Evolutionary conservation across 306 rosid genomes (phyloP).

Genomic region (Acacia crassicarpa): DNA sequence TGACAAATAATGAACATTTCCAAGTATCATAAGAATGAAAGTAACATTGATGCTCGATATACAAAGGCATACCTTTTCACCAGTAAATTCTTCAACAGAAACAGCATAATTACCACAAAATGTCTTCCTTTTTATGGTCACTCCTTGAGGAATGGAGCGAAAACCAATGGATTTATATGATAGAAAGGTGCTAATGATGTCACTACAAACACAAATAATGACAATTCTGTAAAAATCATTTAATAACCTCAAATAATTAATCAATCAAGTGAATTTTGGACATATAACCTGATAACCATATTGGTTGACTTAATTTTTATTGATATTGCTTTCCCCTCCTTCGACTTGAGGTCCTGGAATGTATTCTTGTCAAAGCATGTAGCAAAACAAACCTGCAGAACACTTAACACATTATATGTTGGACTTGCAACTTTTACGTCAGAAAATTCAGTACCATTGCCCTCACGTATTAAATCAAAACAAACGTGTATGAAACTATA

Average conservation of each 20-base stretch:
- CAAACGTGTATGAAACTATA: not conserved
- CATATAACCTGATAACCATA: constrained; percentile 34
- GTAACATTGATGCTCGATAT: not conserved
- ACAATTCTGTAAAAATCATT: not conserved
- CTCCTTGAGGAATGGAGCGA: constrained; percentile 22
- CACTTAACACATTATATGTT: not conserved
- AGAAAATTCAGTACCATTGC: not conserved
- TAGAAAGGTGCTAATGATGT: constrained; percentile 18
- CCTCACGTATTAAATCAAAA: not conserved
- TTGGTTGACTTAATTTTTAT: constrained; percentile 29
- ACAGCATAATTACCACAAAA: constrained; percentile 37
- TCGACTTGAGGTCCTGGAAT: constrained; percentile 31
- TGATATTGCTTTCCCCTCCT: constrained; percentile 39
- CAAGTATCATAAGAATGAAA: not conserved
- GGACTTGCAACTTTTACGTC: not conserved
- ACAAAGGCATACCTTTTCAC: constrained; percentile 31
- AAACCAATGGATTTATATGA: constrained; percentile 20
- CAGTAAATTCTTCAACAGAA: constrained; percentile 37
- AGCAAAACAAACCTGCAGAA: constrained; percentile 45
- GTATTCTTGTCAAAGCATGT: constrained; percentile 40
- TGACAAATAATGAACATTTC: too few relatives aligned
- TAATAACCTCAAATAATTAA: not conserved
- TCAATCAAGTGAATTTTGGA: not conserved
- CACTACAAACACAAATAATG: constrained; percentile 26
- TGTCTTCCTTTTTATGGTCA: constrained; percentile 28